Evolutionary conservation across 2,329 filamentous ascomycete species (phyloP).

Genomic region (Penicillium griseofulvum): DNA sequence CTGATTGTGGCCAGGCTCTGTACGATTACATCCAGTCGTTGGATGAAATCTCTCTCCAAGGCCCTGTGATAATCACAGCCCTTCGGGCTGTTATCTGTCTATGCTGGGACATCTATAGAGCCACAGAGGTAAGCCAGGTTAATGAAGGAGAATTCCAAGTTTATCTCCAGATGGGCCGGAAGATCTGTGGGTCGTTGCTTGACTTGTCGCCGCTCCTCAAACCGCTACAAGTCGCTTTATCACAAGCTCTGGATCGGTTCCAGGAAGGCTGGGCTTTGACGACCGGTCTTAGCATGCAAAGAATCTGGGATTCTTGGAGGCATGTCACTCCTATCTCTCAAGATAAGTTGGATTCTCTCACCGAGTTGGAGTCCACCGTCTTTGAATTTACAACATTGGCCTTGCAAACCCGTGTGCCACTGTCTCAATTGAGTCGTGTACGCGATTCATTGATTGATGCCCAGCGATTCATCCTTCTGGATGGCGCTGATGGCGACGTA

Average conservation of each 20-base stretch:
- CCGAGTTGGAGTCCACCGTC: constrained; percentile 38
- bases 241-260: constrained; percentile 54
- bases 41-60: constrained; percentile 26
- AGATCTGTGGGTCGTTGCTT: constrained; percentile 34
- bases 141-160: constrained; percentile 56
- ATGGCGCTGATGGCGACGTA: constrained; percentile 36
- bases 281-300: constrained; percentile 77
- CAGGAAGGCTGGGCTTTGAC: constrained; percentile 67
- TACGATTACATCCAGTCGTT: constrained; percentile 36
- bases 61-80: constrained; percentile 24
- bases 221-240: constrained; percentile 30
- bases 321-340: constrained; percentile 52
- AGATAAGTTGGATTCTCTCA: constrained; percentile 33
- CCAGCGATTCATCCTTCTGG: constrained; percentile 35
- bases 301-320: constrained; percentile 70
- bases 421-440: constrained; percentile 37
- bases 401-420: constrained; percentile 36
- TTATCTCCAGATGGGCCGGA: constrained; percentile 47
- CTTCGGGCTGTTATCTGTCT: constrained; percentile 40
- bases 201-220: constrained; percentile 25
- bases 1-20: constrained; percentile 37
- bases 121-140: constrained; percentile 44
- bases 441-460: constrained; percentile 41
- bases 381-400: constrained; percentile 38
- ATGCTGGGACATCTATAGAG: constrained; percentile 50